A percentile compares a stretch with the other conserved stretches of the same genome.
Evolutionary conservation across 768 basidiomycete genomes (phyloP).

Genomic region (Leccinum ochraceum): DNA sequence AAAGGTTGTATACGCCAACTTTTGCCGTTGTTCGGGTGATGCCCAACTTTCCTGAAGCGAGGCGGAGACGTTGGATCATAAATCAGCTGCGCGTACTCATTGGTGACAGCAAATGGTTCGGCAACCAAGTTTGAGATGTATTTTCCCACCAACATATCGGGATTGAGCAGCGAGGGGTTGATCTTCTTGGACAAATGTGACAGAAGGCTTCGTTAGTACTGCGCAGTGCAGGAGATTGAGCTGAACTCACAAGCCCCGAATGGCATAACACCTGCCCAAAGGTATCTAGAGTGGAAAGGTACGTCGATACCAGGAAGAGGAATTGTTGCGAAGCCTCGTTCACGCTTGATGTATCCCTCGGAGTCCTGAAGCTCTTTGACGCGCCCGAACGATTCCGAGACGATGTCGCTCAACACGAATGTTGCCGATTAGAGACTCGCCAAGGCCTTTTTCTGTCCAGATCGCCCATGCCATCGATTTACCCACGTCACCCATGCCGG

Average conservation of each 20-base stretch:
- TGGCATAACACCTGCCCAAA: constrained; percentile 98
- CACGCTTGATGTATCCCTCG: constrained; percentile 90
- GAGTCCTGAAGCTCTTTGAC: constrained; percentile 76
- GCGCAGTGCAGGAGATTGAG: not conserved
- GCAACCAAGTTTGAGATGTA: constrained; percentile 98
- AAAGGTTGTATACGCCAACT: constrained; percentile 92
- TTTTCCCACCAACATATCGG: constrained; percentile 90
- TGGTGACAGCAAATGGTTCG: constrained; percentile 79
- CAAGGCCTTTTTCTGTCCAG: constrained; percentile 31
- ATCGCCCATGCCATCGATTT: constrained; percentile 52
- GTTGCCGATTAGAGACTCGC: constrained; percentile 22
- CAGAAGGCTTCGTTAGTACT: not conserved
- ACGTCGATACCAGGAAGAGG: constrained; percentile 97
- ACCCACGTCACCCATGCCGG: constrained; percentile 59
- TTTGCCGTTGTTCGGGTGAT: constrained; percentile 77
- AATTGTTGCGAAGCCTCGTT: constrained; percentile 95
- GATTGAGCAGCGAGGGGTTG: constrained; percentile 85
- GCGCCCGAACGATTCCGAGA: constrained; percentile 74
- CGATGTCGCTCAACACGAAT: constrained; percentile 74
- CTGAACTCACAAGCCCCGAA: constrained; percentile 88
- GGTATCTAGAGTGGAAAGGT: constrained; percentile 98
- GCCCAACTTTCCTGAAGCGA: constrained; percentile 90
- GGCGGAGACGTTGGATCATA: constrained; percentile 97
- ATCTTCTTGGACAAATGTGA: constrained; percentile 97
- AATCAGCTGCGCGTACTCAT: constrained; percentile 90